Evolutionary conservation across 2,329 filamentous ascomycete genomes (phyloP), one percentile per base, ranked within the genome.

Genomic region (Septoria linicola): DNA sequence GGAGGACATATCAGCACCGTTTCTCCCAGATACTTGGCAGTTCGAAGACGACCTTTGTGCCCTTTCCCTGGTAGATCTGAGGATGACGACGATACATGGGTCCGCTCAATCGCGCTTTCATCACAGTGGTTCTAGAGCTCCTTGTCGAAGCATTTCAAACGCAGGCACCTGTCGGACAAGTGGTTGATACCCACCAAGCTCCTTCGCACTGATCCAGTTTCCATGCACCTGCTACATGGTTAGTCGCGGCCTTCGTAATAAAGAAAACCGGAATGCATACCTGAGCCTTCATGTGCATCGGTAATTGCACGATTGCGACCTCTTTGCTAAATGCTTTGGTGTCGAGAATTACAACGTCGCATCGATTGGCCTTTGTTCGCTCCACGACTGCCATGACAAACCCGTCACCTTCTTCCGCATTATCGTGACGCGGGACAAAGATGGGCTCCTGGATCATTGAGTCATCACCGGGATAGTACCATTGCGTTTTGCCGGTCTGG

Each of bases 371-470:
- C 27, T 51, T 53, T 1, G 17, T 31, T 34, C 70, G 59, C 35
- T 72, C 59, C 10, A 76, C 73, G 68, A 72, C 37, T 16, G 74
- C 74, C 27, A 78, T 71, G 25, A 77, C 62, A 55, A 77, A 80
- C 1, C 78, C 78, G 45, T 80, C 76, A 0, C 76, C 77, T 57
- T 80, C 77, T 1, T 49, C 64, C 0, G 66, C 70, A 16, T 67
- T 68, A 1, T 69, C 66, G 0, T 63, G 62, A 25, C 68, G 66
- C 0, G 78, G 77, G 10, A 80, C 73, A 50, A 81, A 81, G 0
- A 76, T 72, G 0, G 78, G 78, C 54, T 81, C 78, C 60, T 80
- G 78, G 54, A 79, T 76, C 0, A 75, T 76, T 20, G 69, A 66
- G 8, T 64, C 69, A 20, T 65, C 68, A 1, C 68, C 70, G 16